phyloP scores from a whole-genome alignment of 306 rosid genomes.

The Rubus idaeus region DNA sequence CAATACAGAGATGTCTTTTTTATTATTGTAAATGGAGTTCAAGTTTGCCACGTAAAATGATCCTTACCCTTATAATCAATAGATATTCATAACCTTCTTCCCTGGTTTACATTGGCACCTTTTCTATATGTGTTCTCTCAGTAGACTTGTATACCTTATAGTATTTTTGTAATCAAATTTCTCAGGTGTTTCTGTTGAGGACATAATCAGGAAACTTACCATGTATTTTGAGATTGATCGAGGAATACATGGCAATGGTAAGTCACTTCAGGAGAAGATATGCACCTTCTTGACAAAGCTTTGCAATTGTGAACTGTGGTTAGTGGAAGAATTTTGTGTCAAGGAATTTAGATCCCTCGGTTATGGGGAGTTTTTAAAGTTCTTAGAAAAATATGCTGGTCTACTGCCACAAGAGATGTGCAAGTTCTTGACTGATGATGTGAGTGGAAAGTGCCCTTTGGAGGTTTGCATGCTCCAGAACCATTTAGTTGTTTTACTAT shows the following conservation, averaged over 20 bases:
- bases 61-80: too few species aligned
- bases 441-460: constrained; percentile 43
- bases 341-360: constrained; percentile 74
- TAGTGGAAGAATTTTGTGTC: constrained; percentile 66
- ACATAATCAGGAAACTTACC: constrained; percentile 57
- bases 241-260: constrained; percentile 31
- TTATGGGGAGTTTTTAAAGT: constrained; percentile 66
- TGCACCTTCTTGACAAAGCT: constrained; percentile 57
- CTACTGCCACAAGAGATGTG: constrained; percentile 60
- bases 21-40: too few species aligned
- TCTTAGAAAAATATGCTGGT: constrained; percentile 56
- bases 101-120: neutral
- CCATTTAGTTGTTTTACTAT: constrained; percentile 55
- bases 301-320: constrained; percentile 67
- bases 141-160: constrained; percentile 21
- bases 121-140: neutral
- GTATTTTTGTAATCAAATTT: constrained; percentile 18
- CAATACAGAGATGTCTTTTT: too few species aligned
- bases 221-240: constrained; percentile 52
- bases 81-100: neutral
- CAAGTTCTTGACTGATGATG: constrained; percentile 42
- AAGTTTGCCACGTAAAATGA: too few species aligned
- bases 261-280: constrained; percentile 34
- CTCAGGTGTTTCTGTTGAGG: constrained; percentile 65
- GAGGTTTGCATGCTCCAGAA: constrained; percentile 64